Base-by-base conservation (phyloP, 2,329 filamentous ascomycete species). In the Elsinoe necatrix region DNA sequence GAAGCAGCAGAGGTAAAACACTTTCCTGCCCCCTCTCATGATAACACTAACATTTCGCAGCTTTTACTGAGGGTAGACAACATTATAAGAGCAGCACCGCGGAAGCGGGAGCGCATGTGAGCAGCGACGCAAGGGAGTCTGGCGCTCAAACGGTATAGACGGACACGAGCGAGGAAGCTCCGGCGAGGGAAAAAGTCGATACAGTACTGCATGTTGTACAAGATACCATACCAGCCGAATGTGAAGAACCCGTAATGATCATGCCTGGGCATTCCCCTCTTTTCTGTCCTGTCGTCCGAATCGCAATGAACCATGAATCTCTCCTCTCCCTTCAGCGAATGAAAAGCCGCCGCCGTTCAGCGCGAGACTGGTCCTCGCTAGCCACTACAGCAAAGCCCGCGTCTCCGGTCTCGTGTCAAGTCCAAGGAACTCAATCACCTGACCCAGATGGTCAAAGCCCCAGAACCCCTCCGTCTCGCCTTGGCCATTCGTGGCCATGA, bases 61-160 rank as follows among this genome's bases (percentile, higher is more conserved):
- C 78, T 97, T 62, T 80, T 98, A 61, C 78, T 98, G 63, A 83
- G 93, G 69, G 93, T 98, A 54, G 93, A 98, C 75, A 93, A 97
- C 73, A 98, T 98, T 71, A 97, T 98, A 71, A 85, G 92, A 60
- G 88, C 89, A 54, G 93, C 93, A 54, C 93, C 93, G 55, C 80
- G 93, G 70, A 84, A 81, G 74, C 80, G 89, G 61, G 87, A 92
- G 72, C 81, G 87, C 65, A 85, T 86, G 79, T 88, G 75, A 75
- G 61, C 75, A 75, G 60, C 9, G 41, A 8, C 4, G n/a, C 31
- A 31, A 20, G 18, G 52, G 50, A 25, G 1, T 25, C 27, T 11
- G 31, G 45, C 45, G 45, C 27, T 21, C 16, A n/a, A n/a, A 37
- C 8, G 16, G 21, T 8, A 54, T 54, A 54, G 50, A 54, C 16